A percentile compares a stretch with the other conserved stretches of the same genome.
Evolutionary conservation across 2,329 filamentous ascomycete genomes (phyloP).

Genomic region (Teratosphaeria zuluensis): DNA sequence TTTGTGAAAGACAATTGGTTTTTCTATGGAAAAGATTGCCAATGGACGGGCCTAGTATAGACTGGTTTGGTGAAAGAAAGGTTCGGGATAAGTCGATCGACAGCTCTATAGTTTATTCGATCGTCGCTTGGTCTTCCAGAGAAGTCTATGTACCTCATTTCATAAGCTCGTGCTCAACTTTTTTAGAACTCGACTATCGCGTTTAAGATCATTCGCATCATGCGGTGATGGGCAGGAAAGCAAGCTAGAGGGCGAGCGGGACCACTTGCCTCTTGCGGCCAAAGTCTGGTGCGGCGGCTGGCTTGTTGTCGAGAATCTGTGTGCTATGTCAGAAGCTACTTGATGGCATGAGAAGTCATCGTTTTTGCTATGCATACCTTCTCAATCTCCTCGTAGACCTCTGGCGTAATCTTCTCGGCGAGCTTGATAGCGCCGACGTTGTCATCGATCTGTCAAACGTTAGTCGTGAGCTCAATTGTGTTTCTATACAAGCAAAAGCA

Average conservation of each 20-base stretch:
- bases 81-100: neutral
- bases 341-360: neutral
- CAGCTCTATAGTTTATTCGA: neutral
- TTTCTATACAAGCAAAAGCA: neutral
- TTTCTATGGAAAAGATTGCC: too few relatives aligned
- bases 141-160: neutral
- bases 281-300: slow-evolving; percentile 21
- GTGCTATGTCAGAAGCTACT: neutral
- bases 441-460: slow-evolving; percentile 34
- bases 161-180: neutral
- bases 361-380: slow-evolving; percentile 5
- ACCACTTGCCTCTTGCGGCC: slow-evolving; percentile 26
- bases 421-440: slow-evolving; percentile 39
- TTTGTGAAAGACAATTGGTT: too few relatives aligned
- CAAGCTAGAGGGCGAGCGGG: neutral
- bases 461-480: slow-evolving; percentile 9
- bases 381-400: slow-evolving; percentile 36
- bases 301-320: slow-evolving; percentile 31
- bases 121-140: neutral
- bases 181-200: neutral
- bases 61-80: neutral
- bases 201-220: neutral
- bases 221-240: neutral
- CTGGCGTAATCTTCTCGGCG: slow-evolving; percentile 28
- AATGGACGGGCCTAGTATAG: neutral